phyloP scores from a whole-genome alignment of 2,329 filamentous ascomycete genomes.

The Fusarium anthophilum region DNA sequence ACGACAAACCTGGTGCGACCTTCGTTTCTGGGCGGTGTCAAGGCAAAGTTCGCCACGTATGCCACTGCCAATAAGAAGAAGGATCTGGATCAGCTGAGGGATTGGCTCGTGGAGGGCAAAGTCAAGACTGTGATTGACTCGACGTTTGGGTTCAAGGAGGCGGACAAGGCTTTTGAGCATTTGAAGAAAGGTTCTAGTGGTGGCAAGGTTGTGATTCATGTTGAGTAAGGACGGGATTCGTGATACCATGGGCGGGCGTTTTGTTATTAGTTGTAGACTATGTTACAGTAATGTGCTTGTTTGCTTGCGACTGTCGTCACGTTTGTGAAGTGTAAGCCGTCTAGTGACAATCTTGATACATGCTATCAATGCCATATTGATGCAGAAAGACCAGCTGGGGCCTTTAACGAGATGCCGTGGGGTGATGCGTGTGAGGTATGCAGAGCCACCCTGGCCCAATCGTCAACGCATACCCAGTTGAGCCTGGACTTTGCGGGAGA shows the following conservation, averaged over 20 bases:
- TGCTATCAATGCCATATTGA: background rate
- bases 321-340: background rate
- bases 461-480: background rate
- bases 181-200: slow-evolving; percentile 66
- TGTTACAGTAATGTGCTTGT: background rate
- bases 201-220: slow-evolving; percentile 66
- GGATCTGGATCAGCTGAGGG: slow-evolving; percentile 60
- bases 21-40: slow-evolving; percentile 51
- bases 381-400: background rate
- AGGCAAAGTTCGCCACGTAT: slow-evolving; percentile 54
- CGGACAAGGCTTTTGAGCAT: slow-evolving; percentile 64
- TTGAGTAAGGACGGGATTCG: slow-evolving; percentile 7
- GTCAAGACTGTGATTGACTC: slow-evolving; percentile 65
- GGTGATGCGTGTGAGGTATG: background rate
- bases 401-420: background rate
- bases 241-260: slow-evolving; percentile 6
- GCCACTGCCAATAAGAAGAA: slow-evolving; percentile 52
- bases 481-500: background rate
- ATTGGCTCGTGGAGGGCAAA: slow-evolving; percentile 67
- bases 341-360: background rate
- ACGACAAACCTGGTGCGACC: slow-evolving; percentile 43
- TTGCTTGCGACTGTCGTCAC: background rate
- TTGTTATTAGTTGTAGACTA: background rate
- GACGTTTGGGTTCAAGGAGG: slow-evolving; percentile 65
- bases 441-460: background rate